phyloP scores from a whole-genome alignment of 1,139 yeast species.

The Chernovozyma aurita region DNA sequence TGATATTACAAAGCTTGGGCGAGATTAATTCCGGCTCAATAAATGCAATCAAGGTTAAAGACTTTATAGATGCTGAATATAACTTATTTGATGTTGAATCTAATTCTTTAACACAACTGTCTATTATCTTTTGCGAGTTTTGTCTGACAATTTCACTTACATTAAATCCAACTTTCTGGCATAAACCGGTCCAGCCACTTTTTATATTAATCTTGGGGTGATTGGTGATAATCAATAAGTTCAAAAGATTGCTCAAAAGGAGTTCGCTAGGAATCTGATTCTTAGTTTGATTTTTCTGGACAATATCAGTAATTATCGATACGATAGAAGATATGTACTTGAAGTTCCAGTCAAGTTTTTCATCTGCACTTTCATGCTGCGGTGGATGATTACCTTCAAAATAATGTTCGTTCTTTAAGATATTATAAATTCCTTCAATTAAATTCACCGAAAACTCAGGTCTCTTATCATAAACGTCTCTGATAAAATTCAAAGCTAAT shows the following conservation, averaged over 20 bases:
- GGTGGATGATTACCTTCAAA: not conserved
- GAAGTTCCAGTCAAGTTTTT: slow-evolving; percentile 15
- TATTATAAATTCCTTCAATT: slow-evolving; percentile 13
- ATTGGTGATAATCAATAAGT: slow-evolving; percentile 55
- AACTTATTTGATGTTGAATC: slow-evolving; percentile 8
- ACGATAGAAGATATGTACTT: slow-evolving; percentile 38
- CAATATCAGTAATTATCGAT: slow-evolving; percentile 38
- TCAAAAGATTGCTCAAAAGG: slow-evolving; percentile 15
- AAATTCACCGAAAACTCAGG: slow-evolving; percentile 14
- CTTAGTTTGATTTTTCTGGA: slow-evolving; percentile 3
- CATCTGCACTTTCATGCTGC: slow-evolving; percentile 16
- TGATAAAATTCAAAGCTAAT: slow-evolving; percentile 24
- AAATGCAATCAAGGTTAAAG: slow-evolving; percentile 66
- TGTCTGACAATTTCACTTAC: slow-evolving; percentile 54
- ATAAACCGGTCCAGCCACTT: slow-evolving; percentile 78
- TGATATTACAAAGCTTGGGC: slow-evolving; percentile 45
- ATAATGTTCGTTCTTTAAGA: slow-evolving; percentile 13
- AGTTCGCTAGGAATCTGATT: too few relatives aligned
- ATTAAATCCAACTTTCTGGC: slow-evolving; percentile 57
- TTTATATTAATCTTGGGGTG: slow-evolving; percentile 38
- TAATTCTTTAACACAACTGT: slow-evolving; percentile 8
- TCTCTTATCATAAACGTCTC: slow-evolving; percentile 13
- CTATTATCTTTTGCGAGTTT: slow-evolving; percentile 35
- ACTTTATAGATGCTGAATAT: slow-evolving; percentile 46
- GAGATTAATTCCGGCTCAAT: slow-evolving; percentile 61